Evolutionary conservation across 1,284 basidiomycete species (phyloP), one percentile per base, ranked within the genome.

Genomic region (Rhodotorula sp.): DNA sequence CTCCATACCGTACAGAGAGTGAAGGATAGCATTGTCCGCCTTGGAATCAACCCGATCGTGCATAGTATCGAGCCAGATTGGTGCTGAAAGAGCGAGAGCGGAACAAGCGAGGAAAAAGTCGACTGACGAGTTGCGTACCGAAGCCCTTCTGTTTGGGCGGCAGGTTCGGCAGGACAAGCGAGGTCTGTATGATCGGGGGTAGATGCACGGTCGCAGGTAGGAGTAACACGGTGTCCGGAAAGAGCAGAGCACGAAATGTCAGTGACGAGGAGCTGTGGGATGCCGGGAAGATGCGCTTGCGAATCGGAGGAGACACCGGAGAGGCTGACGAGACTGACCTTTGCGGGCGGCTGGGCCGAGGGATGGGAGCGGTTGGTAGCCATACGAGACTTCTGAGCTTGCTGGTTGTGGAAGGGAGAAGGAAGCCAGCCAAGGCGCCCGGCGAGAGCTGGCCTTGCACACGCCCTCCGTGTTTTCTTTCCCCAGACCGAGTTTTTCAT

Each of bases 61-160:
- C 5, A 28, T n/a, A 15, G 2, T 21, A 7, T 55, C 54, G 54
- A 26, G 26, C 16, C 6, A 31, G 54, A 55, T 55, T 28, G 54
- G 54, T 5, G 26, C 6, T 21, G 49, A 19, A 19, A 18, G 49
- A 2, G 49, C 49, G 49, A n/a, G 54, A 55, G 23, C 2, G 21
- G n/a, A 43, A 43, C 10, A 16, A n/a, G 12, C 23, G 38, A 23
- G 31, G 34, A 23, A 3, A 7, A 3, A 14, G 6, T 23, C 1
- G 16, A 55, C 67, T 47, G 43, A 64, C 67, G 56, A 21, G 43
- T 5, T 58, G n/a, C 2, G 43, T 12, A 18, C 76, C 76, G 34
- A 77, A 77, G 23, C 76, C 77, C 26, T 71, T 65, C 63, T 77
- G 76, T 68, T 79, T 79, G 19, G 78, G 77, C 26, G 78, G 78